Percentiles rank a stretch among this genome's conserved stretches.
These are phyloP conservation scores for Monascus ruber DNA, from an alignment of 2,329 filamentous ascomycete genomes.

Conservation along the genomic window DNA sequence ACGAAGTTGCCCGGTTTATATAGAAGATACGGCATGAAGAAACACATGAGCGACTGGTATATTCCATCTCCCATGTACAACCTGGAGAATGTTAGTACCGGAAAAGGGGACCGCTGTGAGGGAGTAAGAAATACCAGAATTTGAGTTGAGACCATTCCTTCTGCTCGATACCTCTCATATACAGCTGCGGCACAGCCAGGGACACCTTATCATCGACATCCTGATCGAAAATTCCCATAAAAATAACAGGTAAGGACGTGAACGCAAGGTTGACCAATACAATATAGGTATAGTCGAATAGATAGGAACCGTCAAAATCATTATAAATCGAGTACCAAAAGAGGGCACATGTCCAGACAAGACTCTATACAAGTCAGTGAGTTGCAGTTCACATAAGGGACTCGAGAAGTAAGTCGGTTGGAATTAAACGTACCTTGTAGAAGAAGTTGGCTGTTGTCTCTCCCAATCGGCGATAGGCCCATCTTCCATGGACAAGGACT, in stretches of 20 bases:
- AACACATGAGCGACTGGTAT: conserved; percentile 88
- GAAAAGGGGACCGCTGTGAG: neutral
- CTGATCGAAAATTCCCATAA: conserved; percentile 95
- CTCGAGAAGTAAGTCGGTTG: neutral
- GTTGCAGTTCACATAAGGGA: neutral
- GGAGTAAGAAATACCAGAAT: conserved; percentile 65
- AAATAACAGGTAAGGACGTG: conserved; percentile 84
- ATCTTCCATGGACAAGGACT: conserved; percentile 80
- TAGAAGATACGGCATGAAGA: conserved; percentile 81
- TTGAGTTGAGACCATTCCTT: conserved; percentile 93
- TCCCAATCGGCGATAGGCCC: conserved; percentile 88
- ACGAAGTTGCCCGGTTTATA: conserved; percentile 59
- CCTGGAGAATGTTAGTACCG: conserved; percentile 39
- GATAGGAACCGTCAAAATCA: conserved; percentile 91
- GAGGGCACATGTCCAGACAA: conserved; percentile 91
- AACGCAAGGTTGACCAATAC: conserved; percentile 94
- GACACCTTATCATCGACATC: conserved; percentile 93
- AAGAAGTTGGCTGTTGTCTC: conserved; percentile 98
- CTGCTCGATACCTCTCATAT: conserved; percentile 88
- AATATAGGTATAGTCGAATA: conserved; percentile 97
- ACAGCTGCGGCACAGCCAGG: conserved; percentile 86
- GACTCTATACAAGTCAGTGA: conserved; percentile 50
- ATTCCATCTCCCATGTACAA: conserved; percentile 88
- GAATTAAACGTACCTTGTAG: conserved; percentile 59
- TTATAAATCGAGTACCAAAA: conserved; percentile 98